Evolutionary conservation across 2,329 filamentous ascomycete genomes (phyloP).

Genomic region (Fusarium penzigii): DNA sequence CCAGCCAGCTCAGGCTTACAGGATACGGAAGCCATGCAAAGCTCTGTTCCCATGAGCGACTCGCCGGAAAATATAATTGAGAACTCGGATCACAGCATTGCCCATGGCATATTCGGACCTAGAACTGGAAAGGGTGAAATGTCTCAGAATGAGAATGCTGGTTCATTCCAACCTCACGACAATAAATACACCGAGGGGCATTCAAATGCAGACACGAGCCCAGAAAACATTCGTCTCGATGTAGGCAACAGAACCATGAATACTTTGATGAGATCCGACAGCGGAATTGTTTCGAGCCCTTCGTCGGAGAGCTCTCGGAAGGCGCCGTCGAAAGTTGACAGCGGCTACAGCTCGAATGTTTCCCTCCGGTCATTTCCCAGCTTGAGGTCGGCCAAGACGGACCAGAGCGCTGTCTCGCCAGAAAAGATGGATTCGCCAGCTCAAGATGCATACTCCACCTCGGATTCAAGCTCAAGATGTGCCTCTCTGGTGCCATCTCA

Average conservation of each 20-base stretch:
- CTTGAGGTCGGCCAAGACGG: conserved; percentile 25
- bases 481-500: conserved; percentile 20
- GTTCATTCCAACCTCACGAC: conserved; percentile 39
- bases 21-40: conserved; percentile 1
- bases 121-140: conserved; percentile 18
- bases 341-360: conserved; percentile 61
- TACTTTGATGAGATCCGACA: conserved; percentile 41
- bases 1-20: conserved; percentile 3
- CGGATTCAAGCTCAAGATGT: conserved; percentile 20
- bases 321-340: conserved; percentile 58
- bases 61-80: conserved; percentile 3
- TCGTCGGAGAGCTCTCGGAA: conserved; percentile 44
- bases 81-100: conserved; percentile 9
- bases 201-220: conserved; percentile 42
- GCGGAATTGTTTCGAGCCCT: conserved; percentile 50
- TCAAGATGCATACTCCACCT: conserved; percentile 14
- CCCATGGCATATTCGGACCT: conserved; percentile 8
- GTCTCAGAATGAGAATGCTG: conserved; percentile 21
- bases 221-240: conserved; percentile 16
- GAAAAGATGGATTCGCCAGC: conserved; percentile 16
- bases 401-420: conserved; percentile 19
- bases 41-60: neutral
- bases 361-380: conserved; percentile 55
- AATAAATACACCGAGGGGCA: conserved; percentile 45
- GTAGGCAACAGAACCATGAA: conserved; percentile 25